phyloP scores from a whole-genome alignment of 2,329 filamentous ascomycete genomes.

The Cercospora zeae-maydis region DNA sequence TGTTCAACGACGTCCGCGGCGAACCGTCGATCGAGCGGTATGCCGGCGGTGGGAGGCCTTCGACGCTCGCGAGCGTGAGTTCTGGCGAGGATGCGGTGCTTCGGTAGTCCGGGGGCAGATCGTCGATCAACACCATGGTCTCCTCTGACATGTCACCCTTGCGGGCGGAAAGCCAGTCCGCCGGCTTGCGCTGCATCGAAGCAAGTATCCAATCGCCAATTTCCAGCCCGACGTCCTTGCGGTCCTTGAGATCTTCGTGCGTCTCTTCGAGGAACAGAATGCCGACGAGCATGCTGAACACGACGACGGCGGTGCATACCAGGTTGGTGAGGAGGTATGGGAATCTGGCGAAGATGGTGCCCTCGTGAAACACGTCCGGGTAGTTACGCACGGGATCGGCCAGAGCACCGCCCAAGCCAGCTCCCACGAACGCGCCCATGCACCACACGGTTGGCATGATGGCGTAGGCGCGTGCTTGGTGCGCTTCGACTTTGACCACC shows the following conservation, averaged over 20 bases:
- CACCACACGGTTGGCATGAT: slow-evolving; percentile 99
- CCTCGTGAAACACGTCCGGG: slow-evolving; percentile 66
- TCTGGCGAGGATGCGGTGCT: slow-evolving; percentile 55
- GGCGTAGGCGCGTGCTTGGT: slow-evolving; percentile 90
- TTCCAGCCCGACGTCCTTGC: slow-evolving; percentile 72
- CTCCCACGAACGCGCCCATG: slow-evolving; percentile 90
- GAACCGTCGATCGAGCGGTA: slow-evolving; percentile 35
- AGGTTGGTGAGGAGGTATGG: slow-evolving; percentile 90
- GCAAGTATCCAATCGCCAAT: slow-evolving; percentile 65
- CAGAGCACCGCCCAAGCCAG: slow-evolving; percentile 83
- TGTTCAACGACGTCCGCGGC: slow-evolving; percentile 25
- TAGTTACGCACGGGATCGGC: slow-evolving; percentile 83
- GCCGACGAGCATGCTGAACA: slow-evolving; percentile 71
- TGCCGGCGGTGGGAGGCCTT: slow-evolving; percentile 32
- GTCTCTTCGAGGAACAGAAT: slow-evolving; percentile 92
- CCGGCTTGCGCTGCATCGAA: slow-evolving; percentile 22
- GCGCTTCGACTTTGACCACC: slow-evolving; percentile 85
- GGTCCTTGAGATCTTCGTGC: slow-evolving; percentile 73
- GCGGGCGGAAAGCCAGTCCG: slow-evolving; percentile 35
- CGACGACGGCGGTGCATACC: slow-evolving; percentile 77
- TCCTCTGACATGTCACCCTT: slow-evolving; percentile 54
- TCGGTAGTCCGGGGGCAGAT: slow-evolving; percentile 66
- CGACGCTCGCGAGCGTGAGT: slow-evolving; percentile 33
- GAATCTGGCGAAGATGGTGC: slow-evolving; percentile 77
- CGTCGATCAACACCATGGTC: slow-evolving; percentile 60